Conservation (phyloP, 73 alveolate genomes). For the Vitrella brassicaformis region DNA sequence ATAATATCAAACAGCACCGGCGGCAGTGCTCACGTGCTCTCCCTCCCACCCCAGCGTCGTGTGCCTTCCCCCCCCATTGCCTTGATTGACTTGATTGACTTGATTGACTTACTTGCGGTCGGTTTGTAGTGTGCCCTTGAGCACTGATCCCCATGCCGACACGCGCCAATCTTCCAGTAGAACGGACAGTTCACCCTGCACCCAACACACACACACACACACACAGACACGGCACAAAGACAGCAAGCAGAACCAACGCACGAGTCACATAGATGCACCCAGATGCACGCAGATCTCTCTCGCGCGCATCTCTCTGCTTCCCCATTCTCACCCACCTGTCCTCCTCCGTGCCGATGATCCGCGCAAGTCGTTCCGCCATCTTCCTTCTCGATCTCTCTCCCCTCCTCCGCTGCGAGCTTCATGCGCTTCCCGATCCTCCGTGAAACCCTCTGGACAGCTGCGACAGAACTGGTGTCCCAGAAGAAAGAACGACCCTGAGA, state of each 20-base stretch:
- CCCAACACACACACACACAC: slow-evolving; percentile 48
- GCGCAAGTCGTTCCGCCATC: background rate
- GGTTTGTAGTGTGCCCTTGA: slow-evolving; percentile 91
- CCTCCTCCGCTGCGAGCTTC: too few relatives aligned
- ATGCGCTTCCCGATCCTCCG: too few relatives aligned
- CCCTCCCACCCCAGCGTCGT: too few relatives aligned
- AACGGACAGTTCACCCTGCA: slow-evolving; percentile 98
- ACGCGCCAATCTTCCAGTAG: slow-evolving; percentile 98
- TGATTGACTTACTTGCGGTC: slow-evolving; percentile 22
- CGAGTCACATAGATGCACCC: background rate
- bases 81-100: too few relatives aligned
- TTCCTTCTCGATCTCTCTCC: background rate
- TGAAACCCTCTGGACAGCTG: too few relatives aligned
- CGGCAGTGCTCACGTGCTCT: too few relatives aligned
- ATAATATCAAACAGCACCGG: background rate
- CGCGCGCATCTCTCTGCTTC: too few relatives aligned
- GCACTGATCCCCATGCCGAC: slow-evolving; percentile 99
- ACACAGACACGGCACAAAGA: background rate
- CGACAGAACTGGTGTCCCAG: too few relatives aligned
- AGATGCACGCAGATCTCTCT: background rate
- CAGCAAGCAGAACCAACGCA: background rate
- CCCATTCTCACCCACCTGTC: background rate
- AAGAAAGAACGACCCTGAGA: too few relatives aligned
- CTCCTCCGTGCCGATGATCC: background rate
- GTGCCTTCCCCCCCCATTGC: too few relatives aligned